Conservation (phyloP, 768 basidiomycete species). For the Psilocybe cubensis region DNA sequence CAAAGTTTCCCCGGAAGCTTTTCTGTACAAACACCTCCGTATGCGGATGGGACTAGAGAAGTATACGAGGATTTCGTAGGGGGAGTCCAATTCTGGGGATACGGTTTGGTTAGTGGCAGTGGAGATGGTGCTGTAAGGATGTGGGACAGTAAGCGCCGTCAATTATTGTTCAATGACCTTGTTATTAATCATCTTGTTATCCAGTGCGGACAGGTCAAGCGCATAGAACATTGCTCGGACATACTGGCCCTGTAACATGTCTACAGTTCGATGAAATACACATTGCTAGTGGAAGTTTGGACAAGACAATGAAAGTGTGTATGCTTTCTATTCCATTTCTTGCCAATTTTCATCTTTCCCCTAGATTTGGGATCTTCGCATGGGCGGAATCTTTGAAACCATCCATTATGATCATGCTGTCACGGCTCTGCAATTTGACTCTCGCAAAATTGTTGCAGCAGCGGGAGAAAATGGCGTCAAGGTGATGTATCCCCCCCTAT, state of each 20-base stretch:
- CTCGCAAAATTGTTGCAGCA: conserved; percentile 89
- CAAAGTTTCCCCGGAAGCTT: conserved; percentile 64
- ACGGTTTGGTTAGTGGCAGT: conserved; percentile 95
- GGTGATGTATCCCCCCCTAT: conserved; percentile 41
- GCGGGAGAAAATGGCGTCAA: conserved; percentile 93
- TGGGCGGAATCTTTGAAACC: conserved; percentile 85
- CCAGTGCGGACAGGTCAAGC: conserved; percentile 97
- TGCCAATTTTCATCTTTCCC: not conserved
- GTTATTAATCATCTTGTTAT: not conserved
- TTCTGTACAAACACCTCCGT: conserved; percentile 84
- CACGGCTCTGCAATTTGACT: conserved; percentile 92
- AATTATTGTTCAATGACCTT: not conserved
- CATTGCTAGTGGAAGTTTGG: conserved; percentile 90
- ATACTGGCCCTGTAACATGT: conserved; percentile 92
- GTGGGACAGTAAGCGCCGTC: conserved; percentile 91
- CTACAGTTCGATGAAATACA: conserved; percentile 97
- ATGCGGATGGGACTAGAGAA: conserved; percentile 90
- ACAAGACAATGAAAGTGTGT: conserved; percentile 88
- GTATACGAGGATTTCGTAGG: conserved; percentile 98
- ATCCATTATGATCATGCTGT: conserved; percentile 91
- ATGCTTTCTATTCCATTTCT: not conserved
- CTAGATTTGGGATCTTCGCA: conserved; percentile 96
- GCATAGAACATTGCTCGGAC: conserved; percentile 90
- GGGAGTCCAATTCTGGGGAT: conserved; percentile 98
- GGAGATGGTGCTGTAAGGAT: conserved; percentile 97